These are phyloP conservation scores for Suillus subaureus DNA, from an alignment of 768 basidiomycete genomes.

Conservation along the genomic window DNA sequence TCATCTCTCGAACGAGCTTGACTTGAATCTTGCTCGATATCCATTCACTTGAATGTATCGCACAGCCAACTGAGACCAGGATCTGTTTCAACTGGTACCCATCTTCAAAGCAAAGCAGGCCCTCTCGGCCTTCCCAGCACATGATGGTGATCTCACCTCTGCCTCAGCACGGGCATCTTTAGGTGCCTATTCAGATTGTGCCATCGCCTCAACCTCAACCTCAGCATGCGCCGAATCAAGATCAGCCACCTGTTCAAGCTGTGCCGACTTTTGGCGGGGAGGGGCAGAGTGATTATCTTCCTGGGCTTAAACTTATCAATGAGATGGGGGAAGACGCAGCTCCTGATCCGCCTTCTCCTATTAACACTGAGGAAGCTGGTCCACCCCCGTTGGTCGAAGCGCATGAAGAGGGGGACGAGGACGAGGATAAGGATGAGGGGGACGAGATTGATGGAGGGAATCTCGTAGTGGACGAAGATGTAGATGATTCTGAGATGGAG, in stretches of 20 bases:
- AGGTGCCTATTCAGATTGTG: background rate
- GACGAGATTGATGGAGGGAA: background rate
- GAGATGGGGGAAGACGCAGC: background rate
- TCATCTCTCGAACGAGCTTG: no score
- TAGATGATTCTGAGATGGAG: slow-evolving; percentile 5
- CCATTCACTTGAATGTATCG: no score
- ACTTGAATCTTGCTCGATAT: no score
- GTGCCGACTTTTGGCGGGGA: background rate
- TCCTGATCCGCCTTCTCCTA: background rate
- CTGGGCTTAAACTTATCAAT: slow-evolving; percentile 6
- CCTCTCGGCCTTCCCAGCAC: background rate
- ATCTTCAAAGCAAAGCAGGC: slow-evolving; percentile 8
- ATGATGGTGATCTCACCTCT: background rate
- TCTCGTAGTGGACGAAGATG: no score
- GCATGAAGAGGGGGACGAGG: slow-evolving; percentile 8
- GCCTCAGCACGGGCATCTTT: background rate
- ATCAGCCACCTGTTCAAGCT: background rate
- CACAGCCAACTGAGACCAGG: no score
- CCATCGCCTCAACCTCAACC: background rate
- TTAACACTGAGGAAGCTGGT: background rate
- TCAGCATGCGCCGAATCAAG: background rate
- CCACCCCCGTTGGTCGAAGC: background rate
- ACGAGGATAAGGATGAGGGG: no score
- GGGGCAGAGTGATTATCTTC: background rate
- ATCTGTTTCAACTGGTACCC: slow-evolving; percentile 52